These are phyloP conservation scores for Pseudogymnoascus sp. DNA, from an alignment of 2,329 filamentous ascomycete species.

Conservation along the genomic window DNA sequence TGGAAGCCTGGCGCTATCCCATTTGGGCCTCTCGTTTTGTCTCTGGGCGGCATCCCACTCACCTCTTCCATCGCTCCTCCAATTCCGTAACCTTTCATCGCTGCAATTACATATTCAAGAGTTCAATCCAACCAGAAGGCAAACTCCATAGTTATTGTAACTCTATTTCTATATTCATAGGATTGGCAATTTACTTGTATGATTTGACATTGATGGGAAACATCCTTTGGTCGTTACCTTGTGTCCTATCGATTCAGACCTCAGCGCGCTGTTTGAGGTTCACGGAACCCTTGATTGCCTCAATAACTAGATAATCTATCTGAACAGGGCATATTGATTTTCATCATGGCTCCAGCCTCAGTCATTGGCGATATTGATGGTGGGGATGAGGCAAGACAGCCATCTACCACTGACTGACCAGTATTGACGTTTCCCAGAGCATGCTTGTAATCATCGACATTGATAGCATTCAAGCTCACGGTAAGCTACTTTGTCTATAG, in stretches of 20 bases:
- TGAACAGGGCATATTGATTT: neutral
- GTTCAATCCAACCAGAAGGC: neutral
- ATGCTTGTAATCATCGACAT: conserved; percentile 50
- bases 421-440: neutral
- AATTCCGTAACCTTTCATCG: neutral
- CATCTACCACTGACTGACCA: neutral
- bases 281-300: neutral
- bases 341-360: conserved; percentile 1
- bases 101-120: neutral
- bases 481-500: conserved; percentile 28
- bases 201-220: neutral
- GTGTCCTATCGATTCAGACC: neutral
- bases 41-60: neutral
- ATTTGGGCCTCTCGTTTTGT: neutral
- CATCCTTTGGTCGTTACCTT: neutral
- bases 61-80: neutral
- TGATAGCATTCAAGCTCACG: conserved; percentile 58
- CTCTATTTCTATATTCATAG: neutral
- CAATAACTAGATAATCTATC: neutral
- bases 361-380: conserved; percentile 8
- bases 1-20: neutral
- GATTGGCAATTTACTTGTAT: neutral
- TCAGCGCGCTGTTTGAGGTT: neutral
- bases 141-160: neutral
- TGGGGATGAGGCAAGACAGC: conserved; percentile 11